phyloP scores from a whole-genome alignment of 2,329 filamentous ascomycete genomes.

The Penicillium hordei region DNA sequence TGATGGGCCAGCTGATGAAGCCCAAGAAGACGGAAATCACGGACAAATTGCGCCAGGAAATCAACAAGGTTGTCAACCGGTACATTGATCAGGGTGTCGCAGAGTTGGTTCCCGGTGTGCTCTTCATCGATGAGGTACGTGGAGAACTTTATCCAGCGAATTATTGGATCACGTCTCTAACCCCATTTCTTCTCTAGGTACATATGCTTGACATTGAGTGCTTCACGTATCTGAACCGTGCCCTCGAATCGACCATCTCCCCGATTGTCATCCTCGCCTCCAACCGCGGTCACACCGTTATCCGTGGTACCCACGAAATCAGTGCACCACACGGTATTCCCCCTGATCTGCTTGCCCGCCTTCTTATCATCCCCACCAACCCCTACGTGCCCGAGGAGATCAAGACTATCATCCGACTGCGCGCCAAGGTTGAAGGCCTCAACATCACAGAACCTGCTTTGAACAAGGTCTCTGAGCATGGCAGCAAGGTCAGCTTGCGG shows the following conservation, averaged over 20 bases:
- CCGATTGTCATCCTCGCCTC: slow-evolving; percentile 97
- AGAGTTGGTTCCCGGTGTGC: slow-evolving; percentile 93
- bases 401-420: slow-evolving; percentile 83
- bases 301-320: slow-evolving; percentile 78
- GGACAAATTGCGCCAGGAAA: slow-evolving; percentile 90
- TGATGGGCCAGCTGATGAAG: slow-evolving; percentile 99
- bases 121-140: slow-evolving; percentile 95
- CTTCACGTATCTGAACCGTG: slow-evolving; percentile 98
- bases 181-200: slow-evolving; percentile 57
- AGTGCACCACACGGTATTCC: slow-evolving; percentile 90
- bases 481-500: slow-evolving; percentile 82
- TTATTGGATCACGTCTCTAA: slow-evolving; percentile 21
- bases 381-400: slow-evolving; percentile 88
- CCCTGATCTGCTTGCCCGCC: slow-evolving; percentile 84
- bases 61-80: slow-evolving; percentile 98
- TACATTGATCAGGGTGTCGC: slow-evolving; percentile 99
- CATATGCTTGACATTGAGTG: slow-evolving; percentile 99
- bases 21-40: slow-evolving; percentile 99
- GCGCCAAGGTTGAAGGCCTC: slow-evolving; percentile 78
- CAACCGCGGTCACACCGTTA: slow-evolving; percentile 90
- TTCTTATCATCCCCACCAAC: slow-evolving; percentile 94
- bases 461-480: slow-evolving; percentile 81
- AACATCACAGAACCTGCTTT: slow-evolving; percentile 78
- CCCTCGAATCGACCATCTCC: slow-evolving; percentile 90
- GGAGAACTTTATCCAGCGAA: neutral